phyloP scores from a whole-genome alignment of 1,139 yeast species.

The Dujonia santamariae region DNA sequence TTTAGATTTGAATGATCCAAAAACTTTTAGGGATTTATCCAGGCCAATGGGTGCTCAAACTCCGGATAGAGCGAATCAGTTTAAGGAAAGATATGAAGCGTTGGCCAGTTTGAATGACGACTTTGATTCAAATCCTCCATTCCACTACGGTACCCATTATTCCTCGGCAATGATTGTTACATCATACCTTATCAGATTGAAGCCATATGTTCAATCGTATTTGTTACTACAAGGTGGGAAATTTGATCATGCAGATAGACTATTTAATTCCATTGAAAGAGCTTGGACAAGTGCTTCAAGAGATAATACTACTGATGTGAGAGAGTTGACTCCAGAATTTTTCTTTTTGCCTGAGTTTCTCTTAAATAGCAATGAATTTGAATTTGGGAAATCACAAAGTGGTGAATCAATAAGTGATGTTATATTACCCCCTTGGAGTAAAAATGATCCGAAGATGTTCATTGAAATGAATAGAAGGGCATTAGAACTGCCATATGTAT shows the following conservation, averaged over 20 bases:
- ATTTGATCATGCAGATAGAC: conserved; percentile 82
- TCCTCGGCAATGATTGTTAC: conserved; percentile 92
- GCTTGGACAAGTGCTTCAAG: conserved; percentile 78
- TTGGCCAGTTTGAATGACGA: conserved; percentile 52
- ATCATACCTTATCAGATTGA: conserved; percentile 67
- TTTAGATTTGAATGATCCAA: conserved; percentile 59
- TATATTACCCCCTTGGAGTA: conserved; percentile 77
- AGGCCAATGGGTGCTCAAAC: conserved; percentile 92
- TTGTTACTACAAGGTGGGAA: conserved; percentile 78
- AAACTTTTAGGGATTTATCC: conserved; percentile 65
- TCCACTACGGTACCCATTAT: conserved; percentile 89
- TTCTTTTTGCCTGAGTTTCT: conserved; percentile 77
- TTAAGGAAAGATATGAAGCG: conserved; percentile 69
- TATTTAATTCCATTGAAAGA: conserved; percentile 66
- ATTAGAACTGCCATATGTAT: conserved; percentile 75
- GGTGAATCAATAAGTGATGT: conserved; percentile 62
- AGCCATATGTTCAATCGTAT: conserved; percentile 79
- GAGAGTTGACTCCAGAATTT: conserved; percentile 85
- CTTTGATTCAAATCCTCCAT: conserved; percentile 57
- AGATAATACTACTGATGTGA: conserved; percentile 81
- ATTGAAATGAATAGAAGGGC: conserved; percentile 77
- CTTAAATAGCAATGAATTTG: conserved; percentile 57
- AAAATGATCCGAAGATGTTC: conserved; percentile 67
- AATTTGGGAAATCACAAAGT: conserved; percentile 66
- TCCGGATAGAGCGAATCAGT: conserved; percentile 53